Conservation (phyloP, 2,329 filamentous ascomycete genomes). For the Nannizziopsis barbatae region DNA sequence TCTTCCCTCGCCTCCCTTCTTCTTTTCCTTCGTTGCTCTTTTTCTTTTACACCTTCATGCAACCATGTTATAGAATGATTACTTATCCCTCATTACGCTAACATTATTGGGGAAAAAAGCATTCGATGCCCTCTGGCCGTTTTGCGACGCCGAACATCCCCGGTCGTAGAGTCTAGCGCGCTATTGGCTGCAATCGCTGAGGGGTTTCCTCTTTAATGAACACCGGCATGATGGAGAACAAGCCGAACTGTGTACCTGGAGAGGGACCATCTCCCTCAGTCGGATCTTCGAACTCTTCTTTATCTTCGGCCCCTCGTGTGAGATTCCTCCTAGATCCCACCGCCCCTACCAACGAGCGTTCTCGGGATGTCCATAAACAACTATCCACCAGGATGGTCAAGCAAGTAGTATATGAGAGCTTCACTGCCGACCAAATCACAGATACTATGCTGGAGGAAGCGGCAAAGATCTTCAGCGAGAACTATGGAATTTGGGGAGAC, state of each 20-base stretch:
- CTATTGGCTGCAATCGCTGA: not conserved
- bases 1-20: too few species aligned
- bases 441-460: conserved; percentile 30
- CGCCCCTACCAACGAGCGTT: not conserved
- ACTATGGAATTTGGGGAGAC: conserved; percentile 27
- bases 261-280: not conserved
- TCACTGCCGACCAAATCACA: conserved; percentile 23
- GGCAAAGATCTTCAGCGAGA: conserved; percentile 25
- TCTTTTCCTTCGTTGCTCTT: too few species aligned
- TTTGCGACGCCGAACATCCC: too few species aligned
- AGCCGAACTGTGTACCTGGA: not conserved
- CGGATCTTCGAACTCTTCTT: not conserved
- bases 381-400: conserved; percentile 6
- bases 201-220: not conserved
- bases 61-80: too few species aligned
- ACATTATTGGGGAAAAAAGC: too few species aligned
- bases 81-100: too few species aligned
- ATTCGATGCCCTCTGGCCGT: too few species aligned
- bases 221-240: not conserved
- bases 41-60: too few species aligned
- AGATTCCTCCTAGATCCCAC: not conserved
- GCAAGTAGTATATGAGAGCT: conserved; percentile 21
- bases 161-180: too few species aligned
- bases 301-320: not conserved
- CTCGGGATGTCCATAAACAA: too few species aligned